phyloP scores from a whole-genome alignment of 2,329 filamentous ascomycete genomes.

The Fusarium xyrophilum region DNA sequence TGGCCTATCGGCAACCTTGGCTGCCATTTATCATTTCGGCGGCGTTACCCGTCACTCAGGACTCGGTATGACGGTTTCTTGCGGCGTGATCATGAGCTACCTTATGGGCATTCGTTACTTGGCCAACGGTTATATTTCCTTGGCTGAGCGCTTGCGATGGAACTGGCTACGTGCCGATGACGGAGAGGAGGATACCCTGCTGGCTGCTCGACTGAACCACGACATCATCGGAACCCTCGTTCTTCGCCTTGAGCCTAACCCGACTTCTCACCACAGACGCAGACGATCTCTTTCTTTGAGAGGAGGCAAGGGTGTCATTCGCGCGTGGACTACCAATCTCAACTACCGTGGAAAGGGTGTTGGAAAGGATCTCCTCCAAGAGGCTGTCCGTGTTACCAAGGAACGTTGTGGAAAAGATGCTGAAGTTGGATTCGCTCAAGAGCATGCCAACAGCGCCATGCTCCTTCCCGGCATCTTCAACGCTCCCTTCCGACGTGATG shows the following conservation, averaged over 20 bases:
- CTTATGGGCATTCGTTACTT: conserved; percentile 67
- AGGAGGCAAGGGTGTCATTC: conserved; percentile 73
- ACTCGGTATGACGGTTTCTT: conserved; percentile 62
- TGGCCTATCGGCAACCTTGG: conserved; percentile 54
- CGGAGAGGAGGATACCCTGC: conserved; percentile 61
- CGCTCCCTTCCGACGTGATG: conserved; percentile 63
- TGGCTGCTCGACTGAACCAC: conserved; percentile 72
- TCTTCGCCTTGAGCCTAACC: conserved; percentile 65
- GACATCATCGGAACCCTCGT: conserved; percentile 76
- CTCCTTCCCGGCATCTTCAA: conserved; percentile 71
- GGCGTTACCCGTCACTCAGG: conserved; percentile 59
- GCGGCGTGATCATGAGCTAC: conserved; percentile 68
- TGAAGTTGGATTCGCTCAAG: conserved; percentile 73
- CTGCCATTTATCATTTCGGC: conserved; percentile 54
- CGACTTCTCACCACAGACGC: conserved; percentile 44
- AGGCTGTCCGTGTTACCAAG: conserved; percentile 72
- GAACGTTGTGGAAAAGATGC: conserved; percentile 72
- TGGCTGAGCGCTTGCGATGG: conserved; percentile 68
- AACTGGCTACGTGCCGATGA: conserved; percentile 61
- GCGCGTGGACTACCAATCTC: conserved; percentile 80
- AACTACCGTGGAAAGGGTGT: conserved; percentile 75
- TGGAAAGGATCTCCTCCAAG: conserved; percentile 74
- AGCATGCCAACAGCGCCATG: conserved; percentile 77
- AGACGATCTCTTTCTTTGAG: conserved; percentile 50
- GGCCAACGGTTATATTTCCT: conserved; percentile 66